phyloP scores from a whole-genome alignment of 129 eudicot species.

The Flaveria sonorensis region DNA sequence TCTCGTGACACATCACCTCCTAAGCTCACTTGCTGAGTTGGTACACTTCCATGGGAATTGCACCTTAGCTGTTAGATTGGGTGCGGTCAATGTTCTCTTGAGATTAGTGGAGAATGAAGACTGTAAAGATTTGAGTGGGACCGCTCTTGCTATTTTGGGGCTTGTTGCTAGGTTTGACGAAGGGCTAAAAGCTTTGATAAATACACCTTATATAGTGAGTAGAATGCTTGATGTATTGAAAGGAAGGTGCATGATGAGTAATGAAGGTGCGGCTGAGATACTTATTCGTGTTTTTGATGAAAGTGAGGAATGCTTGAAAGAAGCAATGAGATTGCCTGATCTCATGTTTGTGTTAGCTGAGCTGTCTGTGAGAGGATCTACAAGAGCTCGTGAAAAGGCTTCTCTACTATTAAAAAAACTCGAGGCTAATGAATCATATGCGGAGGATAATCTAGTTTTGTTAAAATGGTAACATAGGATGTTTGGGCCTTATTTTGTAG shows the following conservation, averaged over 20 bases:
- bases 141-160: slow-evolving; percentile 55
- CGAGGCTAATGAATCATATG: slow-evolving; percentile 44
- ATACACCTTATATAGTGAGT: slow-evolving; percentile 47
- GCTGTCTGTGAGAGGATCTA: slow-evolving; percentile 72
- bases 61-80: slow-evolving; percentile 67
- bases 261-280: slow-evolving; percentile 65
- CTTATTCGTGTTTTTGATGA: slow-evolving; percentile 67
- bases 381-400: slow-evolving; percentile 65
- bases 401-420: slow-evolving; percentile 60
- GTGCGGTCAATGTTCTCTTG: slow-evolving; percentile 54
- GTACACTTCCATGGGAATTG: slow-evolving; percentile 87
- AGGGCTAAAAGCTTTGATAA: slow-evolving; percentile 58
- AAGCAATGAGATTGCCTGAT: slow-evolving; percentile 56
- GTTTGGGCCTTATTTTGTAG: background rate
- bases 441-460: slow-evolving; percentile 29
- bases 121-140: slow-evolving; percentile 63
- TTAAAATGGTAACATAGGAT: slow-evolving; percentile 41
- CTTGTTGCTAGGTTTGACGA: slow-evolving; percentile 72
- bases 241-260: slow-evolving; percentile 63
- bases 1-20: slow-evolving; percentile 65
- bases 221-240: slow-evolving; percentile 55
- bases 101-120: slow-evolving; percentile 46
- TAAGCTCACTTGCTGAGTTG: slow-evolving; percentile 68
- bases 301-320: slow-evolving; percentile 63
- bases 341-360: slow-evolving; percentile 63